Percentiles rank a stretch among this genome's conserved stretches.
Evolutionary conservation across 164 flowering plant genomes (phyloP).

Genomic region (Stephania japonica): DNA sequence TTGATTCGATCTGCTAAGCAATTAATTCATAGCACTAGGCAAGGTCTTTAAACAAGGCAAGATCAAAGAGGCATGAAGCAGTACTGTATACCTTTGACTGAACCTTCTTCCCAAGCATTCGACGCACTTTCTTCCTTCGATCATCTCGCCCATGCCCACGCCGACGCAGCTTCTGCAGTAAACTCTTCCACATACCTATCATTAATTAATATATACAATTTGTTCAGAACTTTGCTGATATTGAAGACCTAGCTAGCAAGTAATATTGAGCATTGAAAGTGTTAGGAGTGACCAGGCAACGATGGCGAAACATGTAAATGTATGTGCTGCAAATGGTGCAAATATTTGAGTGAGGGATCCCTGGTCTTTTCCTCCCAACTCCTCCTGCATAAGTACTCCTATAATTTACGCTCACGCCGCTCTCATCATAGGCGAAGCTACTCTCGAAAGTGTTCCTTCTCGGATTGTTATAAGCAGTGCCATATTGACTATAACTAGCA

Average conservation of each 20-base stretch:
- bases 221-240: too few relatives aligned
- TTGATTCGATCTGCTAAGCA: too few relatives aligned
- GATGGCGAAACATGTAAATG: conserved; percentile 52
- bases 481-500: neutral
- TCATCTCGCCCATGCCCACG: conserved; percentile 77
- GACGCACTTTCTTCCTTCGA: conserved; percentile 73
- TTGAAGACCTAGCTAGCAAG: neutral
- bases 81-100: conserved; percentile 57
- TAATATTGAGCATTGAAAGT: neutral
- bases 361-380: conserved; percentile 41
- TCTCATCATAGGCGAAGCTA: conserved; percentile 27
- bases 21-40: too few relatives aligned
- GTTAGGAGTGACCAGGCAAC: conserved; percentile 43
- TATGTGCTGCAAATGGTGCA: conserved; percentile 54
- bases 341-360: conserved; percentile 73
- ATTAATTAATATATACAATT: neutral
- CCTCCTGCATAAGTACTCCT: conserved; percentile 10
- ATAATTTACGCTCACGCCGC: conserved; percentile 22
- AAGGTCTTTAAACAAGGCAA: too few relatives aligned
- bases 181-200: conserved; percentile 75
- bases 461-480: neutral
- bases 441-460: conserved; percentile 13
- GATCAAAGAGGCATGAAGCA: neutral
- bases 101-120: conserved; percentile 58
- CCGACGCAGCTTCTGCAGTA: conserved; percentile 57